Base-by-base conservation (phyloP, 2,329 filamentous ascomycete species). In the Phaeoacremonium minimum region DNA sequence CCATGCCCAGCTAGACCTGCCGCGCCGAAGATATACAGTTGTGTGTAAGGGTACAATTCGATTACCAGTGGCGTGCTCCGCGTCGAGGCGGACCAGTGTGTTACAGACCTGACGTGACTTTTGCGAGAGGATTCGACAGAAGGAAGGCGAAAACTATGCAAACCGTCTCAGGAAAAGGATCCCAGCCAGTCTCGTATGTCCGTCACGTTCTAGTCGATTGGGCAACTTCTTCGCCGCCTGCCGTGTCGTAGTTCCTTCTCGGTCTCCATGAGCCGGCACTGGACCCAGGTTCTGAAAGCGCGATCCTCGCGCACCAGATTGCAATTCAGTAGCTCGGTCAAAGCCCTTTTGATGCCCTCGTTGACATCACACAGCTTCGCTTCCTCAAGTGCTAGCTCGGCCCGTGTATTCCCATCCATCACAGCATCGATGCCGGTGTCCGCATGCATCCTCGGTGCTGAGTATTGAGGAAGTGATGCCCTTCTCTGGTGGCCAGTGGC, bases 251-350 rank as follows among this genome's bases (percentile, higher is more conserved):
- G 56, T 47, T 80, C 74, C 48, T 72, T 71, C 49, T 80, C 75
- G 15, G 75, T 77, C 47, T 79, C 73, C 69, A 81, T 71, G 17
- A 81, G 60, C 12, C 75, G 63, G 15, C 69, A 65, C 53, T 80
- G 76, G 20, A 80, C 72, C 70, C 73, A 80, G 41, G 67, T 74
- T 32, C 76, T 72, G 50, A 76, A 71, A 2, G 64, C 60, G 18
- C 59, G 56, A 41, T 78, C 71, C 31, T 53, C 57, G 29, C 74
- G 71, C 13, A 77, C 72, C 26, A 67, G 59, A 16, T 74, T 69
- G 56, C 73, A 79, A 57, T 80, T 81, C 48, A 81, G 67, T 12
- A 81, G 66, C 53, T 79, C 75, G 6, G 75, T 81, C 46, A 81
- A 52, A 3, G 74, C 71, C 19, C 74, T 67, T 60, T 81, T 81